Conservation (phyloP, 2,329 filamentous ascomycete species). For the Sordariomycetes sp. region DNA sequence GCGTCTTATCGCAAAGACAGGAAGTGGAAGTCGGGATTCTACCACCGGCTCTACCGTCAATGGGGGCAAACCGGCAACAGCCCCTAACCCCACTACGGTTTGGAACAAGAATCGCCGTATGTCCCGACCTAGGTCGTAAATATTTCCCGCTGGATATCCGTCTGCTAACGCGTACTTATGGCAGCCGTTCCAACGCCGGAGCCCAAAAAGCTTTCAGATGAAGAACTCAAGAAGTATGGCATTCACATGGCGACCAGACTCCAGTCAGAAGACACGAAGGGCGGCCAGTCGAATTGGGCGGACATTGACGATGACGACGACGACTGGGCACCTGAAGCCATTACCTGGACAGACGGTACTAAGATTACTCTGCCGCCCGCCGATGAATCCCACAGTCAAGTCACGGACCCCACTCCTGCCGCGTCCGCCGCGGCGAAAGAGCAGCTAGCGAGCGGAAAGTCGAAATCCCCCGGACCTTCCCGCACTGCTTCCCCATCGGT, state of each 20-base stretch:
- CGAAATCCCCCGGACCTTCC: constrained; percentile 26
- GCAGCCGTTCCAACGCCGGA: constrained; percentile 51
- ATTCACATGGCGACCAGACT: constrained; percentile 74
- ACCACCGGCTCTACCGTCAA: constrained; percentile 32
- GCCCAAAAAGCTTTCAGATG: constrained; percentile 72
- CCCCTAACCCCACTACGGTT: constrained; percentile 60
- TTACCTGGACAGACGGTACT: constrained; percentile 80
- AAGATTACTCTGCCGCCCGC: constrained; percentile 61
- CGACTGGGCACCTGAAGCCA: constrained; percentile 73
- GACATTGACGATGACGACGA: constrained; percentile 85
- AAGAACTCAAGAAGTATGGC: constrained; percentile 75
- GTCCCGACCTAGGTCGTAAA: constrained; percentile 15
- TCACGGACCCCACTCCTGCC: constrained; percentile 6
- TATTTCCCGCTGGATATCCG: constrained; percentile 7
- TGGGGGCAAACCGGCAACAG: constrained; percentile 35
- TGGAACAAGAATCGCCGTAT: constrained; percentile 85
- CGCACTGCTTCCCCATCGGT: constrained; percentile 23
- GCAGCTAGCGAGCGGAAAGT: constrained; percentile 22
- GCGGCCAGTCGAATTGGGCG: constrained; percentile 67
- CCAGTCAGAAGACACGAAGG: constrained; percentile 59
- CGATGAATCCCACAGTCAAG: constrained; percentile 28
- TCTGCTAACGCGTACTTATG: constrained; percentile 12
- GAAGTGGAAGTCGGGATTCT: constrained; percentile 40
- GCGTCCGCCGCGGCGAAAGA: constrained; percentile 14
- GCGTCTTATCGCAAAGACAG: constrained; percentile 64